phyloP scores from a whole-genome alignment of 2,329 filamentous ascomycete genomes.

The Leptographium flavum region DNA sequence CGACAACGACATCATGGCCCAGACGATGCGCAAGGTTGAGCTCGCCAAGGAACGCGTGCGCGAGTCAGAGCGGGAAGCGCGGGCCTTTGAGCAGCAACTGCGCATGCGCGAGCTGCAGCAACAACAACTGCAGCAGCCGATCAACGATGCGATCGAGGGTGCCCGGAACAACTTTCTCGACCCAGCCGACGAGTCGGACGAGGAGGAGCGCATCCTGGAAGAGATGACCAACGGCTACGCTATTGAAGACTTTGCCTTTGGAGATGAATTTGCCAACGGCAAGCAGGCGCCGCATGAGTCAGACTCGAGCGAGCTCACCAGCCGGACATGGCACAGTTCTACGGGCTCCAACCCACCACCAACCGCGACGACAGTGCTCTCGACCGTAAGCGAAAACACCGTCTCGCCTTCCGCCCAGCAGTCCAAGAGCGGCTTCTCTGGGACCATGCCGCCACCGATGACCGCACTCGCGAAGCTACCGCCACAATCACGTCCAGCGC shows the following conservation, averaged over 20 bases:
- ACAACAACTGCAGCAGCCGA: slow-evolving; percentile 27
- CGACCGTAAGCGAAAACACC: slow-evolving; percentile 54
- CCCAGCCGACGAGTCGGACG: slow-evolving; percentile 44
- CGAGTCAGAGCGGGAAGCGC: slow-evolving; percentile 58
- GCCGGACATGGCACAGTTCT: slow-evolving; percentile 69
- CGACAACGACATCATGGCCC: slow-evolving; percentile 28
- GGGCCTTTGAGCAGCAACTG: slow-evolving; percentile 45
- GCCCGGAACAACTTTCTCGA: slow-evolving; percentile 39
- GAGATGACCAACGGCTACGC: slow-evolving; percentile 77
- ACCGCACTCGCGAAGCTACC: slow-evolving; percentile 32
- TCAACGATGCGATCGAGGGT: slow-evolving; percentile 12
- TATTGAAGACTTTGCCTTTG: slow-evolving; percentile 71
- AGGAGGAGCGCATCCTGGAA: slow-evolving; percentile 68
- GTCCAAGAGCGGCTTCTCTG: slow-evolving; percentile 14
- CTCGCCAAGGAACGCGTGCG: slow-evolving; percentile 62
- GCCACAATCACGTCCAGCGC: slow-evolving; percentile 17
- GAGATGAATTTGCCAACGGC: slow-evolving; percentile 28
- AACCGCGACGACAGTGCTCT: slow-evolving; percentile 47
- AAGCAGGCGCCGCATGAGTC: slow-evolving; percentile 59
- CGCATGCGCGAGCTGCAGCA: slow-evolving; percentile 26
- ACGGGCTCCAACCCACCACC: slow-evolving; percentile 53
- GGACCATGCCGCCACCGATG: slow-evolving; percentile 31
- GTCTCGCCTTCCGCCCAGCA: slow-evolving; percentile 12
- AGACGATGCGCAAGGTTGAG: slow-evolving; percentile 53
- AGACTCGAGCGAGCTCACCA: slow-evolving; percentile 66